phyloP scores from a whole-genome alignment of 1,284 basidiomycete genomes.

The Cutaneotrichosporon sp. region DNA sequence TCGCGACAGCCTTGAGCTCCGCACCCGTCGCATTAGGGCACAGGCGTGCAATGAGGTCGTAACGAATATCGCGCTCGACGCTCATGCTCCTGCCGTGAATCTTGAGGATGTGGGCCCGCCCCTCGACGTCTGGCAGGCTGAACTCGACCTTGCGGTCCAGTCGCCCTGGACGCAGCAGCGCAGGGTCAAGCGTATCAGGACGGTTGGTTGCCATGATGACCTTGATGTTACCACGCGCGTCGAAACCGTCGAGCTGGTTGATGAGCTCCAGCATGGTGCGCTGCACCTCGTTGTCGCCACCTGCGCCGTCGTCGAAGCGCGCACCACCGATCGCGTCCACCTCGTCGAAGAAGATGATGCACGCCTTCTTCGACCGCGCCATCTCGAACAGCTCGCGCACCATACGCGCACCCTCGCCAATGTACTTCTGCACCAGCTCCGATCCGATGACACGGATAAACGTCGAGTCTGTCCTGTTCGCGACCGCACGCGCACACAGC shows the following conservation, averaged over 20 bases:
- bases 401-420: conserved; percentile 98
- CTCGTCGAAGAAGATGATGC: conserved; percentile 99
- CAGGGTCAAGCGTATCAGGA: conserved; percentile 97
- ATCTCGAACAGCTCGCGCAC: conserved; percentile 98
- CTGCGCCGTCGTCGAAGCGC: conserved; percentile 98
- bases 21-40: conserved; percentile 99
- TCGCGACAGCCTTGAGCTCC: conserved; percentile 92
- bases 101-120: conserved; percentile 91
- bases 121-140: conserved; percentile 90
- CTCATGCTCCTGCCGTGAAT: conserved; percentile 99
- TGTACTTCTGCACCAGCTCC: conserved; percentile 98
- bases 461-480: conserved; percentile 97
- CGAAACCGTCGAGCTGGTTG: conserved; percentile 98
- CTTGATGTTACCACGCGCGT: conserved; percentile 98
- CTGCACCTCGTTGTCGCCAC: conserved; percentile 99
- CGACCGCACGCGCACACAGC: conserved; percentile 94
- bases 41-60: conserved; percentile 92
- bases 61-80: conserved; percentile 94
- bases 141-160: conserved; percentile 96
- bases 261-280: conserved; percentile 99
- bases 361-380: conserved; percentile 98
- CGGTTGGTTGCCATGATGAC: conserved; percentile 99
- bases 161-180: conserved; percentile 91
- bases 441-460: conserved; percentile 97
- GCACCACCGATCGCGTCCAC: conserved; percentile 88